Conservation (phyloP, 345 rosid species). For the Corymbia maculata region DNA sequence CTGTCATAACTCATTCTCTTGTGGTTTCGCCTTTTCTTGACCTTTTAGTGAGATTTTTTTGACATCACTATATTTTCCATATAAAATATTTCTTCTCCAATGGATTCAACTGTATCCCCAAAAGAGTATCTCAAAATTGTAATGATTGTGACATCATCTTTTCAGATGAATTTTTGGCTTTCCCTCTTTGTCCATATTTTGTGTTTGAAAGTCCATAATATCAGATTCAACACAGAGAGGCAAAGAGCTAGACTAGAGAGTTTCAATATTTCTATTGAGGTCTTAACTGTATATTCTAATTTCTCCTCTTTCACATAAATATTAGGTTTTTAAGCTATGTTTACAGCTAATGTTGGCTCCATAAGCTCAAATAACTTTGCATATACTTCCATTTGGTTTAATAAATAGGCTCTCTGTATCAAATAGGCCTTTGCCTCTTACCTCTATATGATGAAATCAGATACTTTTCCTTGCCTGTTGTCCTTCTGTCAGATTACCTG, state of each 20-base stretch:
- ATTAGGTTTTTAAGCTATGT: neutral
- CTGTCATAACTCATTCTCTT: neutral
- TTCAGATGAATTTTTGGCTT: neutral
- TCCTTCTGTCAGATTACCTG: neutral
- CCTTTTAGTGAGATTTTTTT: neutral
- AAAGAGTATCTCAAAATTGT: neutral
- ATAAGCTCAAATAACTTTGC: neutral
- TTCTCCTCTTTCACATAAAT: neutral
- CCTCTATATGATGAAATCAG: neutral
- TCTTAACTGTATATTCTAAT: neutral
- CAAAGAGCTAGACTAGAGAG: neutral
- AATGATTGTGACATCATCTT: neutral
- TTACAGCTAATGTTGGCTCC: neutral
- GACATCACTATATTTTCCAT: neutral
- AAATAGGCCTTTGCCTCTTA: neutral
- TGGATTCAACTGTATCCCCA: neutral
- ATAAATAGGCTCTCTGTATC: neutral
- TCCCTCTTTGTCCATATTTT: neutral
- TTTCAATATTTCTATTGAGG: neutral
- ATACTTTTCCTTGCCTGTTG: neutral
- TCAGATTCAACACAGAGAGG: neutral
- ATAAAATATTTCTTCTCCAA: neutral
- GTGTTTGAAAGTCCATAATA: neutral
- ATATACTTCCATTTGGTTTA: neutral
- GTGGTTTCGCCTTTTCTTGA: neutral